Evolutionary conservation across 768 basidiomycete genomes (phyloP), one percentile per base, ranked within the genome.

Genomic region (Naematelia aurantialba): DNA sequence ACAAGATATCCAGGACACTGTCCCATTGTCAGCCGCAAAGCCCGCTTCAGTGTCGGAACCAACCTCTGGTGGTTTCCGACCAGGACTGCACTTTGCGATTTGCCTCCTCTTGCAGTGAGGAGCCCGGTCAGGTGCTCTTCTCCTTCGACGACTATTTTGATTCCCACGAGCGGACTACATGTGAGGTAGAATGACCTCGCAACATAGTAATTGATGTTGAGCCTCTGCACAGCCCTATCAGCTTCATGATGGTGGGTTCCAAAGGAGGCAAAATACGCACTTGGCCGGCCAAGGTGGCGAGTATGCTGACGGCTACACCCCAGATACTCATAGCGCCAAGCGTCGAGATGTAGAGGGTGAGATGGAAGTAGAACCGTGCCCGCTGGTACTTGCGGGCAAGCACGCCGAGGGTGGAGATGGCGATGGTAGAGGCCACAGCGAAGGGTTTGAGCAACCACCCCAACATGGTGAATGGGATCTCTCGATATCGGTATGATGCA

Each of bases 41-140:
- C 4, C 13, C 5, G 17, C 3, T 39, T 2, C 5, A 22, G 5
- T 12, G 21, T n/a, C n/a, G 21, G 5, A 30, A 61, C 68, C 53
- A 25, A 76, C 75, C 70, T 91, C 80, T 98, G 94, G 75, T 98
- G 94, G 73, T 97, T 98, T 12, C 83, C 84, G 72, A 97, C 83
- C 25, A 91, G 76, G 12, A 97, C 83, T 0, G 85, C 84, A 55
- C 70, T 71, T 45, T 73, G 69, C n/a, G 54, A 61, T 29, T 67
- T 65, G 13, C 70, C 70, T 14, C 57, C 69, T 42, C 61, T 44
- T 8, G 59, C 63, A 5, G 56, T 70, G 31, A 63, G 48, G 19
- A 76, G 60, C 17, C 63, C 81, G 59, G 79, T 74, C 49, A 98
- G 79, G 73, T 92, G 79, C 73, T 98, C 90, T 72, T 85, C 85